Evolutionary conservation across 2,329 filamentous ascomycete genomes (phyloP), one percentile per base, ranked within the genome.

Genomic region (Cladosporium sp.): DNA sequence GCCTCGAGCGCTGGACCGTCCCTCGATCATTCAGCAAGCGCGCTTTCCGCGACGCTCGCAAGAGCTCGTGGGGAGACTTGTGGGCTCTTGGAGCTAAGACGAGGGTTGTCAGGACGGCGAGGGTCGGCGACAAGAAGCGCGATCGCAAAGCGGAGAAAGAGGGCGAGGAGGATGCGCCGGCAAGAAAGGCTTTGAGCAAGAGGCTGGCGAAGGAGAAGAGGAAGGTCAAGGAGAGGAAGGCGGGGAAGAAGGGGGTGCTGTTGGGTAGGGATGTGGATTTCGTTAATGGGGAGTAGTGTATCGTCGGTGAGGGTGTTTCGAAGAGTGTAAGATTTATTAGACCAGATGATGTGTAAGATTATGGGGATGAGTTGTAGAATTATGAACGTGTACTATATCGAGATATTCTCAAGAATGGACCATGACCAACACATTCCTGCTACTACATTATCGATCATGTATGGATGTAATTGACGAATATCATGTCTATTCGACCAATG

Each of bases 51-150:
- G 95, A 98, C 75, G 95, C 95, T 40, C 88, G 95, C 68, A 99
- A 99, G 80, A 86, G 90, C 0, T 81, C 81, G 62, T 98, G 94
- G 95, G 95, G 95, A 46, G 95, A 98, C 76, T 82, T 98, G 11
- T 99, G 95, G 95, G 93, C 94, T 0, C 83, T 98, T 0, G 95
- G 95, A 0, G 94, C 93, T 26, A 98, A 98, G 83, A 96, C 92
- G 0, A 85, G 92, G 14, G 85, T 90, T 4, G 74, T 78, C 2
- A 82, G 91, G 56, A 82, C 80, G 91, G 52, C 85, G 88, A 58
- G 66, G 66, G 61, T 65, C 5, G 70, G 67, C 10, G 67, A 69
- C 18, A 64, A 69, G 66, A 55, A 63, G 50, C 16, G 61, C 5
- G 33, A 56, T 28, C 31, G 35, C 10, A 65, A 70, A 52, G 65